phyloP scores from a whole-genome alignment of 768 basidiomycete species.

The Cystobasidium ongulense region DNA sequence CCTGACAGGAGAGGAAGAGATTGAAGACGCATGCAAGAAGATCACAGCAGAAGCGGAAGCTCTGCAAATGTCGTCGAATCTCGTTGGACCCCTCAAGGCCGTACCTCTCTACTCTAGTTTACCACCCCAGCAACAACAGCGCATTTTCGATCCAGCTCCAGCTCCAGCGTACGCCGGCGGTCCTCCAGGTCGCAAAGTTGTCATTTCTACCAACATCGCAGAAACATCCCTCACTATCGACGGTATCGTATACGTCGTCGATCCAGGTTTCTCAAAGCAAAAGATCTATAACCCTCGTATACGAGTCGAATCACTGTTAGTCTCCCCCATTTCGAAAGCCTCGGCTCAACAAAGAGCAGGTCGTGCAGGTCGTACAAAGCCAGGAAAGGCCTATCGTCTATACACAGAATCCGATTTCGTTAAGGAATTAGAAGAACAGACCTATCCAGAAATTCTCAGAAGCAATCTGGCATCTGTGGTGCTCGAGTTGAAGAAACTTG shows the following conservation, averaged over 20 bases:
- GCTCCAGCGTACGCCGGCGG: conserved; percentile 55
- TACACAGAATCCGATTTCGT: conserved; percentile 98
- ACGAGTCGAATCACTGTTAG: conserved; percentile 84
- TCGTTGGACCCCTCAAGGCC: conserved; percentile 76
- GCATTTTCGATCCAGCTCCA: conserved; percentile 88
- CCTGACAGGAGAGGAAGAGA: conserved; percentile 96
- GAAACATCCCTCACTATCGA: conserved; percentile 97
- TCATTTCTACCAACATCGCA: conserved; percentile 93
- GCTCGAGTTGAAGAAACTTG: conserved; percentile 85
- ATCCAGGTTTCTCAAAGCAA: conserved; percentile 95
- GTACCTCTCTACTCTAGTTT: conserved; percentile 92
- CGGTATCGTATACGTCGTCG: conserved; percentile 98
- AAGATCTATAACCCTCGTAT: conserved; percentile 97
- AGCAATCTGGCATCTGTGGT: conserved; percentile 91
- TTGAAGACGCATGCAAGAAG: conserved; percentile 89
- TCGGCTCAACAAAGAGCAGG: conserved; percentile 93
- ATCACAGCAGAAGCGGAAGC: conserved; percentile 87
- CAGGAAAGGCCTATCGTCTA: conserved; percentile 92
- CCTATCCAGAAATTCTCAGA: conserved; percentile 87
- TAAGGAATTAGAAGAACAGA: conserved; percentile 90
- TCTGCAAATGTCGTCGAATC: conserved; percentile 52
- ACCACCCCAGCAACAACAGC: conserved; percentile 87
- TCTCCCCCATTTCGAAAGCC: conserved; percentile 92
- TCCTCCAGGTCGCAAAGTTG: conserved; percentile 82
- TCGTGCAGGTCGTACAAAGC: conserved; percentile 87